Evolutionary conservation across 139 green algal species (phyloP).

Genomic region (Prasinococcaceae sp.): DNA sequence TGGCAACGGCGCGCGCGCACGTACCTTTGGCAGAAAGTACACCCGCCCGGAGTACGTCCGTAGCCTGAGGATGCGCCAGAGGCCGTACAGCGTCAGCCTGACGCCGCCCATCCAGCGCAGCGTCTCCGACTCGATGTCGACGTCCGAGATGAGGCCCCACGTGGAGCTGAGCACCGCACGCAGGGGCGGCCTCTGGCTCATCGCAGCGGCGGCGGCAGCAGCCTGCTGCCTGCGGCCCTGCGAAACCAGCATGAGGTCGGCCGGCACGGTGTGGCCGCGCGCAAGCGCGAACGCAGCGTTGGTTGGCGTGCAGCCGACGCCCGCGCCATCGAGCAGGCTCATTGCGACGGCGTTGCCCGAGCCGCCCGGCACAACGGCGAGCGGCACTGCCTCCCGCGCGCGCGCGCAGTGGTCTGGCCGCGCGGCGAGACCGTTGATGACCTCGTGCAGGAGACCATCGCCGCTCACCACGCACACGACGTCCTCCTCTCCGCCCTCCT

Average conservation of each 20-base stretch:
- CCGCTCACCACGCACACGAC: too few species aligned
- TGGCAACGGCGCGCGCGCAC: too few species aligned
- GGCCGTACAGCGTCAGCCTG: slow-evolving; percentile 9
- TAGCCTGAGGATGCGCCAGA: too few species aligned
- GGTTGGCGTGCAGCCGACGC: not conserved
- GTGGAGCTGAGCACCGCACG: not conserved
- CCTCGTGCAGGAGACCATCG: too few species aligned
- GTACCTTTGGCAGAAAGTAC: too few species aligned
- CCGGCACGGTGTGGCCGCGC: not conserved
- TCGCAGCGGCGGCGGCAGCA: not conserved
- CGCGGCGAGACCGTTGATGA: too few species aligned
- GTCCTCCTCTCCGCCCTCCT: too few species aligned
- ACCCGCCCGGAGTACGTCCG: too few species aligned
- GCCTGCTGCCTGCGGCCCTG: not conserved
- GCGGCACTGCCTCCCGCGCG: too few species aligned
- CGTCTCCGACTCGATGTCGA: slow-evolving; percentile 11
- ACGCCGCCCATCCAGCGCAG: slow-evolving; percentile 15
- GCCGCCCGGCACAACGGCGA: not conserved
- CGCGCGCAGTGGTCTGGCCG: too few species aligned
- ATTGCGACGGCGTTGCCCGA: slow-evolving; percentile 14
- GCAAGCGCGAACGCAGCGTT: slow-evolving; percentile 4
- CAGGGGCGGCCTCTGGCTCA: too few species aligned
- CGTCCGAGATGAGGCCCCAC: slow-evolving; percentile 4
- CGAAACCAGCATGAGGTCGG: not conserved
- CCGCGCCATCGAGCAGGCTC: slow-evolving; percentile 1